phyloP scores from a whole-genome alignment of 2,329 filamentous ascomycete species.

The Emericellopsis cladophorae region DNA sequence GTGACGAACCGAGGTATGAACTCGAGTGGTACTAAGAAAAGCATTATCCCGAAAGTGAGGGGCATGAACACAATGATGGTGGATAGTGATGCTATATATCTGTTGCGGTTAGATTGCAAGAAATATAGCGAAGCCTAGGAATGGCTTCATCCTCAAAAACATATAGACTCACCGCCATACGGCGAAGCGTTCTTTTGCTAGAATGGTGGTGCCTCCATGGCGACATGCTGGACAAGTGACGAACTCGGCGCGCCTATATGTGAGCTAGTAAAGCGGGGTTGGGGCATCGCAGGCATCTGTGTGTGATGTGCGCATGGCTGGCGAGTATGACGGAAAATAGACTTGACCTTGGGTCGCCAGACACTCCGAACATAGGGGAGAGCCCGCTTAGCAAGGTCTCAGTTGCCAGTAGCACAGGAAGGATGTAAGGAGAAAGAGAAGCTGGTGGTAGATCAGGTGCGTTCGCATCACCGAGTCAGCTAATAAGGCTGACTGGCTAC shows the following conservation, averaged over 20 bases:
- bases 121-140: too few species aligned
- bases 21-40: constrained; percentile 1
- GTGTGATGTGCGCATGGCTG: background rate
- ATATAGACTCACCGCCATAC: constrained; percentile 3
- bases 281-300: background rate
- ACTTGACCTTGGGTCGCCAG: too few species aligned
- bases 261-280: constrained; percentile 1
- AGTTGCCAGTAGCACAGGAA: too few species aligned
- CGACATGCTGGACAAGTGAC: constrained; percentile 5
- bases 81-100: constrained; percentile 3
- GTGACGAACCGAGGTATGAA: constrained; percentile 4
- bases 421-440: too few species aligned
- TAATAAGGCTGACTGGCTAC: too few species aligned
- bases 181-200: constrained; percentile 4
- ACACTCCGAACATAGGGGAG: too few species aligned
- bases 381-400: too few species aligned
- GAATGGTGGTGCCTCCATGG: constrained; percentile 3
- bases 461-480: too few species aligned
- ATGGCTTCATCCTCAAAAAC: too few species aligned
- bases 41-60: constrained; percentile 4
- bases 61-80: constrained; percentile 4
- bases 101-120: background rate
- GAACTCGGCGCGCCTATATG: constrained; percentile 4
- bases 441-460: too few species aligned
- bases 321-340: too few species aligned